phyloP scores from a whole-genome alignment of 768 basidiomycete species.

The Tylopilus felleus region DNA sequence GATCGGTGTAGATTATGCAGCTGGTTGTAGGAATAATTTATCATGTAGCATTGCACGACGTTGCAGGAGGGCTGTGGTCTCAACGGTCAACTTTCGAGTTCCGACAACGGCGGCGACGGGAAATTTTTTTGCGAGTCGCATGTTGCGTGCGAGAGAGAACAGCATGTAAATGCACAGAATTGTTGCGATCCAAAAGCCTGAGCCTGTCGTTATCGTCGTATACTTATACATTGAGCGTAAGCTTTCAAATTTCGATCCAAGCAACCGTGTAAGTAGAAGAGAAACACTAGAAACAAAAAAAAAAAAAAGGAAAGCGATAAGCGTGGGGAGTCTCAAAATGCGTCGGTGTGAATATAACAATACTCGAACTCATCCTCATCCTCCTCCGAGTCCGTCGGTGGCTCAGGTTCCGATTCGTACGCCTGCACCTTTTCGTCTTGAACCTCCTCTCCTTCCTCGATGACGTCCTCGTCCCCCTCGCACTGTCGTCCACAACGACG shows the following conservation, averaged over 20 bases:
- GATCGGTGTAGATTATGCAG: background rate
- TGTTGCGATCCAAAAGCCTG: background rate
- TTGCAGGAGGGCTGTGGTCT: too few species aligned
- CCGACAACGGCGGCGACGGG: conserved; percentile 5
- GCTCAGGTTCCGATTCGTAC: conserved; percentile 27
- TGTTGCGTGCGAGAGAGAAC: too few species aligned
- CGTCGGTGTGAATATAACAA: conserved; percentile 17
- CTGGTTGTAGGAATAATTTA: background rate
- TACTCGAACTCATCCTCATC: conserved; percentile 27
- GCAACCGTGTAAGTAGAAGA: background rate
- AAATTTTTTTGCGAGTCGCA: background rate
- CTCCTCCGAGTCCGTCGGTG: conserved; percentile 17
- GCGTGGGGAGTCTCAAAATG: background rate
- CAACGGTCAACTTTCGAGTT: conserved; percentile 9
- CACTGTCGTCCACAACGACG: background rate
- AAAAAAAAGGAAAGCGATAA: background rate
- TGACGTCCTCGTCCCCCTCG: background rate
- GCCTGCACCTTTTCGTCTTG: conserved; percentile 10
- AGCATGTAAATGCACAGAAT: too few species aligned
- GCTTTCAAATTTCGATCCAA: background rate
- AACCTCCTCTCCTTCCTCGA: background rate
- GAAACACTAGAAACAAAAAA: background rate
- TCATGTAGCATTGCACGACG: too few species aligned
- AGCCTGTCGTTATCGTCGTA: too few species aligned
- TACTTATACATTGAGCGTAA: background rate